Evolutionary conservation across 202 grass and related monocot species (phyloP), one percentile per base, ranked within the genome.

Genomic region (Setaria italica): DNA sequence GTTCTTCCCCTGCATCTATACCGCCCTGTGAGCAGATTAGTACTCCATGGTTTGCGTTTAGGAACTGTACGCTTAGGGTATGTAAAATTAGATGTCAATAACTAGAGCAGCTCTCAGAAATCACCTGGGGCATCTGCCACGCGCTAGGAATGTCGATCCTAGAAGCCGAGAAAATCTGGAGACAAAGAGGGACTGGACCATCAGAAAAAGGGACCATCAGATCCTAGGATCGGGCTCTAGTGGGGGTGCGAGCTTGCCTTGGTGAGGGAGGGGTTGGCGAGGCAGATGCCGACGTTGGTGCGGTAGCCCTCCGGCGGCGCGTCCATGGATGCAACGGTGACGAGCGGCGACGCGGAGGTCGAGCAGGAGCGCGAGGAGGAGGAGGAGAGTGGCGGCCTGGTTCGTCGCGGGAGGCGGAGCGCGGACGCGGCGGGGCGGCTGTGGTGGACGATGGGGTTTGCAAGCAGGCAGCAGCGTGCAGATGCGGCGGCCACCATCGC

Each of bases 101-200:
- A 65, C 2, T 53, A 7, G 0, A 56, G 16, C 0, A 3, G 71
- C 53, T 11, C 6, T 58, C 17, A 0, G 0, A 43, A 74, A 43
- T 77, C 80, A 95, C 96, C 93, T 99, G 93, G 88, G 96, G 96
- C 96, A 99, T 95, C 78, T 95, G 91, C 96, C 93, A 99, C 11
- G 86, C 86, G 83, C 67, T 88, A 46, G 91, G 91, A 46, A 95
- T 86, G 92, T 99, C 91, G 76, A 94, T 84, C 88, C 96, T 95
- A 34, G 96, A 95, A 16, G 96, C 93, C 65, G 88, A 81, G 77
- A 99, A 98, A 34, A 98, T 92, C 93, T 95, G 71, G 10, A 21
- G 11, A 2, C 10, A 34, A 46, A 46, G 43, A 46, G 43, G 3
- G 10, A 19, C 62, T 60, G 4, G 74, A 69, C 9, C 32, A 20